phyloP scores from a whole-genome alignment of 2,329 filamentous ascomycete species.

The Waltergamsia citrina region DNA sequence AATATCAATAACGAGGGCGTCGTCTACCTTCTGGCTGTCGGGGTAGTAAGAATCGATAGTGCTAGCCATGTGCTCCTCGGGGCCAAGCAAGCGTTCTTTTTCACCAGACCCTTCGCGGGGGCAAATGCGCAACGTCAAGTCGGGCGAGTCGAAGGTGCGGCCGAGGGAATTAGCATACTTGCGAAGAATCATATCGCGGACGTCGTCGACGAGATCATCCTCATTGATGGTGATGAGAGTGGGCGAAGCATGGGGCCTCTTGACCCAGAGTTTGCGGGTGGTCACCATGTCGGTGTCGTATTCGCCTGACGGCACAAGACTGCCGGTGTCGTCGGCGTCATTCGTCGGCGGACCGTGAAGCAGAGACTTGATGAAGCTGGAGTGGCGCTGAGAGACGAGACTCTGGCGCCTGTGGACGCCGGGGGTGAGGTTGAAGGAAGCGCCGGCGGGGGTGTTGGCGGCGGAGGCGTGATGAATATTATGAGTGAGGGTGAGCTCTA shows the following conservation, averaged over 20 bases:
- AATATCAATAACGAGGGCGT: constrained; percentile 86
- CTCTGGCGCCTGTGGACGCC: constrained; percentile 15
- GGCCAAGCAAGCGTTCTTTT: constrained; percentile 62
- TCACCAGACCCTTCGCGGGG: constrained; percentile 51
- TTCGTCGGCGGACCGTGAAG: constrained; percentile 12
- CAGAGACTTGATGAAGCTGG: constrained; percentile 19
- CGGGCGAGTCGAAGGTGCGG: constrained; percentile 80
- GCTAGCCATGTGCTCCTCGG: constrained; percentile 74
- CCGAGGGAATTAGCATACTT: constrained; percentile 95
- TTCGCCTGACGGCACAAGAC: too few species aligned
- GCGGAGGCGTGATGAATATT: constrained; percentile 4
- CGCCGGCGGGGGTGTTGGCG: constrained; percentile 6
- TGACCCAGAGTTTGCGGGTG: constrained; percentile 89
- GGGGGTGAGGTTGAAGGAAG: constrained; percentile 1
- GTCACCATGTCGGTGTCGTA: constrained; percentile 37
- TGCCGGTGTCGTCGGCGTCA: constrained; percentile 6
- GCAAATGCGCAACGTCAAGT: constrained; percentile 70
- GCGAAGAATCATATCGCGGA: constrained; percentile 81
- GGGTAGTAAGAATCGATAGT: constrained; percentile 78
- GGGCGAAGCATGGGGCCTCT: constrained; percentile 72
- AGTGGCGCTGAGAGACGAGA: constrained; percentile 27
- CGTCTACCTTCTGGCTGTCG: constrained; percentile 76
- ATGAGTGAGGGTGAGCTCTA: neutral
- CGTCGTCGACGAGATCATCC: constrained; percentile 88
- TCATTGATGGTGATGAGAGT: constrained; percentile 80